Conservation (phyloP, 306 rosid species). For the Quercus bicolor region DNA sequence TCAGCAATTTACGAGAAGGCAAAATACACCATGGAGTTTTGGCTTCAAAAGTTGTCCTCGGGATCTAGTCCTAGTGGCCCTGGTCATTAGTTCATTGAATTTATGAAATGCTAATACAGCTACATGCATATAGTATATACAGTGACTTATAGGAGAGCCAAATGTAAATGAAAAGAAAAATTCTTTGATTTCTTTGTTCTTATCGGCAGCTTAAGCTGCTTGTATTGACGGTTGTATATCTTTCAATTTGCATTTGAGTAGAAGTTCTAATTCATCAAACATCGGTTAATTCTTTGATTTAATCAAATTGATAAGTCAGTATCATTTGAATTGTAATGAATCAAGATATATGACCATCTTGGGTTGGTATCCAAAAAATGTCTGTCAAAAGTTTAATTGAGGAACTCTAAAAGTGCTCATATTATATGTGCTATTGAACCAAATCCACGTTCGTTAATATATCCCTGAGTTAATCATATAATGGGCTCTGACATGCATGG, state of each 20-base stretch:
- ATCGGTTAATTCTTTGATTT: too few relatives aligned
- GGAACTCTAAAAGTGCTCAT: too few relatives aligned
- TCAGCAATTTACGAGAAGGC: conserved; percentile 26
- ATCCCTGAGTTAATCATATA: too few relatives aligned
- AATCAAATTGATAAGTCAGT: not conserved
- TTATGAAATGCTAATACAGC: too few relatives aligned
- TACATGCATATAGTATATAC: too few relatives aligned
- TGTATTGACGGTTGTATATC: too few relatives aligned
- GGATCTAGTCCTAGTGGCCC: conserved; percentile 58
- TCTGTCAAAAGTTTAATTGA: too few relatives aligned
- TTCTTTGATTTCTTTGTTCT: not conserved
- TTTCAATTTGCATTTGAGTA: too few relatives aligned
- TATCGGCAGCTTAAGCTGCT: not conserved
- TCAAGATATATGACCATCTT: not conserved
- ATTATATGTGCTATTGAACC: too few relatives aligned
- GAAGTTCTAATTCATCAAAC: too few relatives aligned
- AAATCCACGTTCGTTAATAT: too few relatives aligned
- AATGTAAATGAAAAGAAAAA: not conserved
- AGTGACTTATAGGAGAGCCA: not conserved
- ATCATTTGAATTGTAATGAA: not conserved
- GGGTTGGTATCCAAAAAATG: not conserved
- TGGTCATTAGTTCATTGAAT: conserved; percentile 32
- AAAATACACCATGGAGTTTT: conserved; percentile 30
- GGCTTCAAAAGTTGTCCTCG: conserved; percentile 47
- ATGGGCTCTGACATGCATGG: too few relatives aligned